Conservation (phyloP, 257 asterid genomes). For the Lantana camara region DNA sequence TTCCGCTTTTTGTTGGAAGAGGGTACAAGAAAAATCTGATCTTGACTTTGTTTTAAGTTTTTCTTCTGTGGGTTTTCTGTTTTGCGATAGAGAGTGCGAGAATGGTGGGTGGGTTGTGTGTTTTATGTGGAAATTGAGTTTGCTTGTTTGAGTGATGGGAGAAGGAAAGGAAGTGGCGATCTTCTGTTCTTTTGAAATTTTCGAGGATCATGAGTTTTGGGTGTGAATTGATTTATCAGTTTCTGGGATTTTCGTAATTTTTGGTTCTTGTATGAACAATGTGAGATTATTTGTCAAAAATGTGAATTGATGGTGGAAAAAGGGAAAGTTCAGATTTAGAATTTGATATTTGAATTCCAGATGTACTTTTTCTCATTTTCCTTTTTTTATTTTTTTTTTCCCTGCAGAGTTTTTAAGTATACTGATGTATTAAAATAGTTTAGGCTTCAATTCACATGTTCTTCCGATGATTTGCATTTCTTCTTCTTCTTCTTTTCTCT, state of each 20-base stretch:
- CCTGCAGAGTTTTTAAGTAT: too few relatives aligned
- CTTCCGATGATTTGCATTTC: slow-evolving; percentile 2
- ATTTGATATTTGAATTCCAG: slow-evolving; percentile 13
- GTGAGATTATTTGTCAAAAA: slow-evolving; percentile 9
- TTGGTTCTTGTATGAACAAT: slow-evolving; percentile 17
- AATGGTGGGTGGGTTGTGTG: slow-evolving; percentile 10
- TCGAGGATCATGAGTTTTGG: slow-evolving; percentile 23
- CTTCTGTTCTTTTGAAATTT: slow-evolving; percentile 7
- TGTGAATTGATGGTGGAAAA: slow-evolving; percentile 1
- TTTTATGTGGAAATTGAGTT: slow-evolving; percentile 11
- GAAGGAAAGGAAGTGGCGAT: slow-evolving; percentile 7
- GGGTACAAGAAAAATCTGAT: slow-evolving; percentile 18
- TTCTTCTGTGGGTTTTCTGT: not conserved
- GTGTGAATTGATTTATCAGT: slow-evolving; percentile 10
- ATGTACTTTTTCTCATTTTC: not conserved
- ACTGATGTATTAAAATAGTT: too few relatives aligned
- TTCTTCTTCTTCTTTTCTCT: not conserved
- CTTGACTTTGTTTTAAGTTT: slow-evolving; percentile 3
- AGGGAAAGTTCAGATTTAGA: not conserved
- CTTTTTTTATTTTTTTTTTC: slow-evolving; percentile 11
- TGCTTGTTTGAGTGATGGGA: slow-evolving; percentile 21
- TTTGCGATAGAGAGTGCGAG: not conserved
- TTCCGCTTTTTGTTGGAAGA: not conserved
- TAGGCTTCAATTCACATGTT: not conserved
- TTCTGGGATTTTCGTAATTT: slow-evolving; percentile 16